Percentiles rank a stretch among this genome's conserved stretches.
phyloP scores from a whole-genome alignment of 768 basidiomycete species.

The Calocera cornea region DNA sequence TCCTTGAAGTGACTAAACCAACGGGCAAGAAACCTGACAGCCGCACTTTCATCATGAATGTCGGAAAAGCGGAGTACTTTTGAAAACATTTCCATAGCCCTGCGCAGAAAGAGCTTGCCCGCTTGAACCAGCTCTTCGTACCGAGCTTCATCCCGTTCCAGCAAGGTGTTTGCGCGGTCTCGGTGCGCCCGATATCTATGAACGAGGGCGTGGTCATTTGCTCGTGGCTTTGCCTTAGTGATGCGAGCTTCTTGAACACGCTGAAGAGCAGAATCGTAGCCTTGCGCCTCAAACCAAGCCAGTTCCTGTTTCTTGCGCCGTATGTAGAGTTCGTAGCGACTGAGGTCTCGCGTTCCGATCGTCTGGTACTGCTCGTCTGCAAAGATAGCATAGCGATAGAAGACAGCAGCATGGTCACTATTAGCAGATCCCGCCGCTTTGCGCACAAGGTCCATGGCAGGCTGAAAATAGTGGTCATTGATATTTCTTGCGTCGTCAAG shows the following conservation, averaged over 20 bases:
- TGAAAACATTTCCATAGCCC: slow-evolving; percentile 78
- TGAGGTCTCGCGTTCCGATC: slow-evolving; percentile 50
- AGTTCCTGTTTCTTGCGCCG: slow-evolving; percentile 57
- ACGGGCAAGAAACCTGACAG: slow-evolving; percentile 72
- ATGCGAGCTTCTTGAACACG: slow-evolving; percentile 35
- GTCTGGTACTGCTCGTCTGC: slow-evolving; percentile 76
- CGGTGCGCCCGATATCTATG: slow-evolving; percentile 13
- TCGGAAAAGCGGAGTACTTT: slow-evolving; percentile 57
- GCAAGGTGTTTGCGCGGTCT: slow-evolving; percentile 31
- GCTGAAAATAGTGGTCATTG: slow-evolving; percentile 51
- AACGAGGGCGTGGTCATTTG: slow-evolving; percentile 12
- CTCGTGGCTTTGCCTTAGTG: not conserved
- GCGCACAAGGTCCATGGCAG: slow-evolving; percentile 34
- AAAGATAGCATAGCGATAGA: slow-evolving; percentile 73
- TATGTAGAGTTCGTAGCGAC: slow-evolving; percentile 55
- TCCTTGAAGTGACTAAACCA: slow-evolving; percentile 81
- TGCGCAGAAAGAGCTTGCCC: slow-evolving; percentile 48
- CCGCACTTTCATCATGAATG: slow-evolving; percentile 56
- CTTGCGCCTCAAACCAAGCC: slow-evolving; percentile 4
- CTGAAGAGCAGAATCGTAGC: not conserved
- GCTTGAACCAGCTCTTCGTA: slow-evolving; percentile 32
- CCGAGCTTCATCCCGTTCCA: slow-evolving; percentile 40
- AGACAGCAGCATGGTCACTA: slow-evolving; percentile 31
- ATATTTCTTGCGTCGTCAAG: slow-evolving; percentile 66
- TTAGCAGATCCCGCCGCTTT: slow-evolving; percentile 8